Conservation (phyloP, 2,329 filamentous ascomycete genomes). For the Fusarium poae region DNA sequence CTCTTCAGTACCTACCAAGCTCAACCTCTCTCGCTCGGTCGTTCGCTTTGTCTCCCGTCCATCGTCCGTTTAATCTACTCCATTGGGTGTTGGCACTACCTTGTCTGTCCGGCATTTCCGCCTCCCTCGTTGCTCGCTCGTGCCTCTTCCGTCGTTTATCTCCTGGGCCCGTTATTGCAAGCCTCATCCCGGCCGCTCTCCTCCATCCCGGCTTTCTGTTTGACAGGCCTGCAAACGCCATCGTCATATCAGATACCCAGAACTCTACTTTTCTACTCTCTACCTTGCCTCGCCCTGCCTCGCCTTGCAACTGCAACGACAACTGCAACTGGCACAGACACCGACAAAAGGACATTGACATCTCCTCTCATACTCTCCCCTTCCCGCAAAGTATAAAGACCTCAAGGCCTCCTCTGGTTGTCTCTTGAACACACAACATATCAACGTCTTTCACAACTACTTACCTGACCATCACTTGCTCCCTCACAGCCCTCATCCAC, state of each 20-base stretch:
- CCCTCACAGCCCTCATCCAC: constrained; percentile 9
- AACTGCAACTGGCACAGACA: constrained; percentile 23
- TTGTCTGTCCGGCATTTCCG: constrained; percentile 44
- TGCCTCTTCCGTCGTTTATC: constrained; percentile 44
- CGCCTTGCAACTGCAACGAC: constrained; percentile 26
- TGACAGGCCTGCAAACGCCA: constrained; percentile 43
- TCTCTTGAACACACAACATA: constrained; percentile 11
- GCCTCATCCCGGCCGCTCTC: constrained; percentile 40
- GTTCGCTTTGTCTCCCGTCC: constrained; percentile 45
- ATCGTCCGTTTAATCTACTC: constrained; percentile 44
- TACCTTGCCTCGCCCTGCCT: constrained; percentile 20
- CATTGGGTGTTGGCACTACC: constrained; percentile 40
- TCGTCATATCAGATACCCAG: constrained; percentile 29
- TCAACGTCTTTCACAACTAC: constrained; percentile 17
- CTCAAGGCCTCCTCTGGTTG: constrained; percentile 21
- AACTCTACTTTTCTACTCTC: constrained; percentile 16
- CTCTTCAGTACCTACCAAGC: constrained; percentile 6
- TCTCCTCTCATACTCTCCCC: constrained; percentile 19
- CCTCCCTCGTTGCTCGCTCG: constrained; percentile 40
- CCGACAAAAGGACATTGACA: background rate
- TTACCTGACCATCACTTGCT: constrained; percentile 8
- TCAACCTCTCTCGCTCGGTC: constrained; percentile 35
- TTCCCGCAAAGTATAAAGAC: constrained; percentile 38
- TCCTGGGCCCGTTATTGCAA: constrained; percentile 42
- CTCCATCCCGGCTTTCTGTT: constrained; percentile 36